Evolutionary conservation across 2,329 filamentous ascomycete genomes (phyloP).

Genomic region (Sporothrix variecibatus): DNA sequence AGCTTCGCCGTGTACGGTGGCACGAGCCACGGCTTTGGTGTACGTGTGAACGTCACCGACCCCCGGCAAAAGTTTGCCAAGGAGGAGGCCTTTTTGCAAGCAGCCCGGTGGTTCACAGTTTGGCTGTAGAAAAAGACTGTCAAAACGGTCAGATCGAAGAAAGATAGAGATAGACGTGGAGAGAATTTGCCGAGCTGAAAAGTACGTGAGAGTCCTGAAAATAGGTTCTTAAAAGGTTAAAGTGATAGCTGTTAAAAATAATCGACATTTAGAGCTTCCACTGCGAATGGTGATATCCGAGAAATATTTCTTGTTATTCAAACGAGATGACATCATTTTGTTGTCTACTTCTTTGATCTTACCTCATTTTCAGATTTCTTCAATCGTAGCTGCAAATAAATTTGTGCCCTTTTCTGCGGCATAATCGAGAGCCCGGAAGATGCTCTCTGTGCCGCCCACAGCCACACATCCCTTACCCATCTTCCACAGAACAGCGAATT

Average conservation of each 20-base stretch:
- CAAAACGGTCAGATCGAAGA: background rate
- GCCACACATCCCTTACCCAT: background rate
- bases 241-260: too few relatives aligned
- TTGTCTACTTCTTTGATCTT: too few relatives aligned
- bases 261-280: too few relatives aligned
- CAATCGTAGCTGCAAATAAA: too few relatives aligned
- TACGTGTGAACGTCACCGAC: constrained; percentile 61
- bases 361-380: too few relatives aligned
- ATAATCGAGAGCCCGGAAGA: background rate
- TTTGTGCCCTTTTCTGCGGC: background rate
- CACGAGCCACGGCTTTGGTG: constrained; percentile 72
- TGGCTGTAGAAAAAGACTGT: constrained; percentile 34
- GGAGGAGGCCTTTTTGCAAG: constrained; percentile 76
- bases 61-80: constrained; percentile 66
- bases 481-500: background rate
- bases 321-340: too few relatives aligned
- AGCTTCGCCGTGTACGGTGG: constrained; percentile 71
- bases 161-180: background rate
- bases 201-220: background rate
- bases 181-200: background rate
- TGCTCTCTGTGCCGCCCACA: constrained; percentile 4
- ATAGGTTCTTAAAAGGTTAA: too few relatives aligned
- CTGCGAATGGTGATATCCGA: too few relatives aligned
- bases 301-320: too few relatives aligned
- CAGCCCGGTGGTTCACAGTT: constrained; percentile 72